phyloP scores from a whole-genome alignment of 1,139 yeast genomes.

The Candida neerlandica region DNA sequence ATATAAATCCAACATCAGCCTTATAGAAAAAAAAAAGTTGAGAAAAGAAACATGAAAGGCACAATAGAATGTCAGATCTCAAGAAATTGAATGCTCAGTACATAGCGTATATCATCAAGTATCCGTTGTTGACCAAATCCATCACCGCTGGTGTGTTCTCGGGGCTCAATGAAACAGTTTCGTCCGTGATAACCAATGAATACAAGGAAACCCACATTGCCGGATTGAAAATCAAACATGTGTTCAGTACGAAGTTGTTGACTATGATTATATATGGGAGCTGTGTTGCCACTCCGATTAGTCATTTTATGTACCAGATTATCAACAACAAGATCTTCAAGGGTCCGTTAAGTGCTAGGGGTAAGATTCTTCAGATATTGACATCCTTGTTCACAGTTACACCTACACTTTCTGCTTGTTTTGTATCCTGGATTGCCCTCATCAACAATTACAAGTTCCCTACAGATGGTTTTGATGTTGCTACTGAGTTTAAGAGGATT shows the following conservation, averaged over 20 bases:
- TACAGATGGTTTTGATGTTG: slow-evolving; percentile 13
- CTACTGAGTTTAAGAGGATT: slow-evolving; percentile 25
- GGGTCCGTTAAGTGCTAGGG: slow-evolving; percentile 34
- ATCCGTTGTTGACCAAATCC: slow-evolving; percentile 64
- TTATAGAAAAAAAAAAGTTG: not conserved
- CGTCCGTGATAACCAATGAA: slow-evolving; percentile 55
- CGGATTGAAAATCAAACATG: slow-evolving; percentile 31
- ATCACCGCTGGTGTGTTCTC: slow-evolving; percentile 60
- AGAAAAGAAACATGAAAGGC: not conserved
- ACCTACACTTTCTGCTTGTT: slow-evolving; percentile 61
- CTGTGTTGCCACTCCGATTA: slow-evolving; percentile 69
- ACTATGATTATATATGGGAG: slow-evolving; percentile 77
- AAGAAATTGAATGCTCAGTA: slow-evolving; percentile 32
- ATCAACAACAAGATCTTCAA: slow-evolving; percentile 48
- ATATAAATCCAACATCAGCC: not conserved
- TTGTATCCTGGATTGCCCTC: slow-evolving; percentile 56
- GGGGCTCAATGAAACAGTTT: slow-evolving; percentile 61
- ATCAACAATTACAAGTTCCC: slow-evolving; percentile 36
- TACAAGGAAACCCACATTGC: slow-evolving; percentile 23
- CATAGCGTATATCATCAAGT: slow-evolving; percentile 39
- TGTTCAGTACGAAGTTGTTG: slow-evolving; percentile 50
- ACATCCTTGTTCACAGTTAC: slow-evolving; percentile 64
- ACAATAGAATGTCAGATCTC: slow-evolving; percentile 11
- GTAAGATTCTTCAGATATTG: slow-evolving; percentile 59
- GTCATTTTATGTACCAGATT: slow-evolving; percentile 60